Evolutionary conservation across 164 flowering plant species (phyloP).

Genomic region (Platanus orientalis): DNA sequence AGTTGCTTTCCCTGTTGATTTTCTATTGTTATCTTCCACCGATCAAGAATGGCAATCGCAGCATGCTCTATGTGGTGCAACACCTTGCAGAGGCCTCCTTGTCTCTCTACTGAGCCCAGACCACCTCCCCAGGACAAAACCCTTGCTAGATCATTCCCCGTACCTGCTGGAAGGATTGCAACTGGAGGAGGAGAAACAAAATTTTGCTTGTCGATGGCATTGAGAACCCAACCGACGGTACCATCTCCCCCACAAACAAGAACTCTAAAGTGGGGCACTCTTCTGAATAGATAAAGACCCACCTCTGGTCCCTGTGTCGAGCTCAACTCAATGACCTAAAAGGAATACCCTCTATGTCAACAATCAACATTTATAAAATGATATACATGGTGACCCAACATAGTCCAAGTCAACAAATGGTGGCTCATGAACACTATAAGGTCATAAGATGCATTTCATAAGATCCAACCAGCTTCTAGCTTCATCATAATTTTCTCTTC

Average conservation of each 20-base stretch:
- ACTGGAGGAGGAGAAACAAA: conserved; percentile 98
- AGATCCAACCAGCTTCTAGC: background rate
- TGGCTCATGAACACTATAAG: background rate
- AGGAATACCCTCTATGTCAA: conserved; percentile 11
- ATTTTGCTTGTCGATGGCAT: conserved; percentile 92
- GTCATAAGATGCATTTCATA: background rate
- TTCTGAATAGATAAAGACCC: conserved; percentile 81
- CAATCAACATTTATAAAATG: background rate
- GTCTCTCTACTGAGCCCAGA: conserved; percentile 90
- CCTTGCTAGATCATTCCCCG: conserved; percentile 97
- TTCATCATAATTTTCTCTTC: background rate
- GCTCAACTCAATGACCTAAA: conserved; percentile 84
- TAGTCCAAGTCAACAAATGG: background rate
- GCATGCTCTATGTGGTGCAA: conserved; percentile 88
- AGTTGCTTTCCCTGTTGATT: conserved; percentile 64
- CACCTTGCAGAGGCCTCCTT: conserved; percentile 85
- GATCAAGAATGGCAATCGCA: conserved; percentile 96
- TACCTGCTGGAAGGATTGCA: conserved; percentile 98
- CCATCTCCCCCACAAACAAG: conserved; percentile 99
- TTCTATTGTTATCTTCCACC: conserved; percentile 75
- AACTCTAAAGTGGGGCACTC: conserved; percentile 87
- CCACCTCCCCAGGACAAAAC: conserved; percentile 98
- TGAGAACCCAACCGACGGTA: conserved; percentile 95
- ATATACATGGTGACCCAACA: background rate
- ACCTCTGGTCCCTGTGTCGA: conserved; percentile 85